These are phyloP conservation scores for Zasmidium cellare DNA, from an alignment of 2,329 filamentous ascomycete genomes.

Conservation along the genomic window DNA sequence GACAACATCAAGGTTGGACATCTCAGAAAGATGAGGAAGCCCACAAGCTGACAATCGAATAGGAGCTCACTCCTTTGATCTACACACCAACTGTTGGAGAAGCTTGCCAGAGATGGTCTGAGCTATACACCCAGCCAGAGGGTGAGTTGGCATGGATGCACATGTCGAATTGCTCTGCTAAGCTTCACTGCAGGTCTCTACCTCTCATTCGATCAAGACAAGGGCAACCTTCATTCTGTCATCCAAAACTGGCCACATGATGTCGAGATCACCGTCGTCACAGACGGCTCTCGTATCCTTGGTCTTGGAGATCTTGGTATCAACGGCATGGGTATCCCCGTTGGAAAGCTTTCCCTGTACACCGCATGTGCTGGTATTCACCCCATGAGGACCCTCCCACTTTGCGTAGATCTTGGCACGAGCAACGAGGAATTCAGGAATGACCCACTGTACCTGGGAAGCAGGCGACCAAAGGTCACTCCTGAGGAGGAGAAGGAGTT, in stretches of 20 bases:
- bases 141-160: slow-evolving; percentile 47
- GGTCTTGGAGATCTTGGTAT: slow-evolving; percentile 94
- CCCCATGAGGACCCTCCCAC: slow-evolving; percentile 66
- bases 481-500: slow-evolving; percentile 82
- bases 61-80: slow-evolving; percentile 79
- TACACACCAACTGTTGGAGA: slow-evolving; percentile 93
- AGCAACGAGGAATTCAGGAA: slow-evolving; percentile 65
- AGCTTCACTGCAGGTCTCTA: slow-evolving; percentile 63
- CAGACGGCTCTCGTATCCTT: slow-evolving; percentile 89
- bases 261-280: slow-evolving; percentile 95
- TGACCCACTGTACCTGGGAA: slow-evolving; percentile 89
- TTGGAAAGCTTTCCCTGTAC: slow-evolving; percentile 94
- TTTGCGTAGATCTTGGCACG: slow-evolving; percentile 64
- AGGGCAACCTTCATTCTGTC: slow-evolving; percentile 83
- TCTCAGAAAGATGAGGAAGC: not conserved
- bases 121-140: slow-evolving; percentile 92
- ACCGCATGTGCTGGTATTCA: slow-evolving; percentile 93
- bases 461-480: slow-evolving; percentile 77
- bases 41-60: slow-evolving; percentile 23
- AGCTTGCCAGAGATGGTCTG: slow-evolving; percentile 93
- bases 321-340: slow-evolving; percentile 96
- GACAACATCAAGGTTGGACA: slow-evolving; percentile 62
- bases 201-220: slow-evolving; percentile 84
- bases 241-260: slow-evolving; percentile 92
- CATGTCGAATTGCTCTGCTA: not conserved